Conservation (phyloP, 208 protist species). For the Perkinsela sp. region DNA sequence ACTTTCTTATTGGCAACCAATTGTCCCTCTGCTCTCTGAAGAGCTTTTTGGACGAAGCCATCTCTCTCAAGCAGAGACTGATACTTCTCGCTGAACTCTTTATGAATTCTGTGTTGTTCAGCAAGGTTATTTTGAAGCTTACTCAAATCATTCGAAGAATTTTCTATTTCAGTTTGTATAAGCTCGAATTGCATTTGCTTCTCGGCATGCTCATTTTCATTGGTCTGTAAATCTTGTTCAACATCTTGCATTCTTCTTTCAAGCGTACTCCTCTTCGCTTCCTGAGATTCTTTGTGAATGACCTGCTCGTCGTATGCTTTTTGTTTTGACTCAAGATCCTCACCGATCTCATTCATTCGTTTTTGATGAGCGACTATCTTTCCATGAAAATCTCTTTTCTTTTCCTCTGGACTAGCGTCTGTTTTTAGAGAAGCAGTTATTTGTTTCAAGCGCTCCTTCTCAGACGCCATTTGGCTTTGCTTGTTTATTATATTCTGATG, state of each 20-base stretch:
- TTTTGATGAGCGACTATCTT: background rate
- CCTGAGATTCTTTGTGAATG: constrained; percentile 16
- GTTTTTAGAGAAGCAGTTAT: background rate
- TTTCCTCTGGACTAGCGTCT: background rate
- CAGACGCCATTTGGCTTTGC: constrained; percentile 1
- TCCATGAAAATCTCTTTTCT: constrained; percentile 2
- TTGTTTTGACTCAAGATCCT: constrained; percentile 2
- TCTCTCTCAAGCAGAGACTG: constrained; percentile 17
- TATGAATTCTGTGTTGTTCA: background rate
- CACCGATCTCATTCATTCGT: constrained; percentile 1
- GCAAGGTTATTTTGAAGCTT: background rate
- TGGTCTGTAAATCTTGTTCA: constrained; percentile 10
- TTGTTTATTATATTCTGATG: constrained; percentile 5
- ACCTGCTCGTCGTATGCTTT: constrained; percentile 12
- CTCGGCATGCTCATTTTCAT: constrained; percentile 11
- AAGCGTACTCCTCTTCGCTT: constrained; percentile 11
- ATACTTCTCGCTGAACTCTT: background rate
- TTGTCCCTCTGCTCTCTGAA: constrained; percentile 44
- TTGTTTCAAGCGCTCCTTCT: too few relatives aligned
- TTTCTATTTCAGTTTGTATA: constrained; percentile 39
- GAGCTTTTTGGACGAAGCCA: constrained; percentile 18
- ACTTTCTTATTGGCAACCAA: constrained; percentile 16
- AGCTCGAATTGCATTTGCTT: constrained; percentile 16
- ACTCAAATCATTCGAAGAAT: constrained; percentile 29
- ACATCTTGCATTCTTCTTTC: constrained; percentile 8